Evolutionary conservation across 805 yeast genomes (phyloP), one percentile per base, ranked within the genome.

Genomic region (Saccharomycopsis schoenii): DNA sequence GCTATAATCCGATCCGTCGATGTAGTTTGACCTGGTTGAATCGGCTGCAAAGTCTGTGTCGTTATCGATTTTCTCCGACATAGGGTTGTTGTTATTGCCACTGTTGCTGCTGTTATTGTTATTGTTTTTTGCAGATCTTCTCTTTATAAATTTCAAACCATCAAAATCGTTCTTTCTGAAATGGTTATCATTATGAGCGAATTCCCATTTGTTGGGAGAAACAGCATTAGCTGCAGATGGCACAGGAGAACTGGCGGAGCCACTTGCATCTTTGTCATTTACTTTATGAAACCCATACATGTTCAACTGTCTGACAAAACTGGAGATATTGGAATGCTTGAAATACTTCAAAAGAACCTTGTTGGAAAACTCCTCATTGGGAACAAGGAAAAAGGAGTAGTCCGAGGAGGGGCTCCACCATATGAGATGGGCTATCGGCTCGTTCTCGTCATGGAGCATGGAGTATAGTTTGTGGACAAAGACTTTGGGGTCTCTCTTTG

Each of bases 391-490:
- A 67, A 94, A 94, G 4, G 92, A 82, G 57, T 85, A 88, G 62
- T 82, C 81, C 2, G 52, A 47, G 11, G 83, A 68, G 11, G 82
- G 77, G 0, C 89, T 73, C 97, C 98, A 93, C 84, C 93, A 85
- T 25, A 93, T 93, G 43, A 93, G 77, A 69, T 87, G 94, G 61
- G 81, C 75, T 40, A 93, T 75, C 36, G 80, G 73, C 1, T 76
- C 76, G 69, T 93, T 97, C 67, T 92, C 96, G 34, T 47, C 52
- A 21, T 47, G 52, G 57, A 93, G 79, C 96, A 93, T 93, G 65
- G 86, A 84, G 76, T 89, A 92, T 29, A 93, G 80, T 70, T 93
- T 93, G 73, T 92, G 97, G 62, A 92, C 88, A 74, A 93, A 93
- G 4, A 84, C 83, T 0, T 84, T 77, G 66, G 82, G 82, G 19